Evolutionary conservation across 805 yeast species (phyloP).

Genomic region (Kazachstania taianensis): DNA sequence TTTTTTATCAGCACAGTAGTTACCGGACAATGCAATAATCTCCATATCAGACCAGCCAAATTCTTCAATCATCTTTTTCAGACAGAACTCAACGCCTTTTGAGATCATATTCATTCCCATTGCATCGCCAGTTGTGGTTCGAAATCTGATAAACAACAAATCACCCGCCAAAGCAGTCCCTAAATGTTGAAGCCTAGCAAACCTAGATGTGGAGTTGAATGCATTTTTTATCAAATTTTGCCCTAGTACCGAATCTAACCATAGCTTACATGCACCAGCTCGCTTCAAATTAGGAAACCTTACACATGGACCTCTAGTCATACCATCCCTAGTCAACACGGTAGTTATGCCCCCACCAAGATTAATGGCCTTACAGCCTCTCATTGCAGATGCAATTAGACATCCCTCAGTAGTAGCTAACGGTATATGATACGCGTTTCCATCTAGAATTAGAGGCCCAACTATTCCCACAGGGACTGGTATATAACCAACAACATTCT

Average conservation of each 20-base stretch:
- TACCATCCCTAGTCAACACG: constrained; percentile 89
- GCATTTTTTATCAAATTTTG: constrained; percentile 72
- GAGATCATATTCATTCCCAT: constrained; percentile 99
- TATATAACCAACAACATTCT: constrained; percentile 92
- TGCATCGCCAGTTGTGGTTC: constrained; percentile 99
- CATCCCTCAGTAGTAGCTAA: constrained; percentile 99
- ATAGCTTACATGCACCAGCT: constrained; percentile 89
- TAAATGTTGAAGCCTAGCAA: constrained; percentile 85
- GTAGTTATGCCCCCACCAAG: constrained; percentile 94
- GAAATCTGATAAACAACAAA: constrained; percentile 77
- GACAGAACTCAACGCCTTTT: constrained; percentile 87
- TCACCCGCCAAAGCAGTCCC: constrained; percentile 94
- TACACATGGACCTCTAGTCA: constrained; percentile 99
- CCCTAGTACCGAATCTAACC: constrained; percentile 96
- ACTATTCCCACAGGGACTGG: constrained; percentile 97
- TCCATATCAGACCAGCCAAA: constrained; percentile 93
- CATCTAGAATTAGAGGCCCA: constrained; percentile 91
- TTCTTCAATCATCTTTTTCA: constrained; percentile 74
- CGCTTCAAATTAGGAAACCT: constrained; percentile 70
- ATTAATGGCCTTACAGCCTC: constrained; percentile 97
- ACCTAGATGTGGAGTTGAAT: constrained; percentile 92
- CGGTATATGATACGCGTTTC: constrained; percentile 80
- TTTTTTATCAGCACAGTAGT: constrained; percentile 95
- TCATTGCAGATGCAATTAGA: constrained; percentile 94
- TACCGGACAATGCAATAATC: constrained; percentile 87